Conservation (phyloP, 148 eudicot species). For the Cornus controversa region DNA sequence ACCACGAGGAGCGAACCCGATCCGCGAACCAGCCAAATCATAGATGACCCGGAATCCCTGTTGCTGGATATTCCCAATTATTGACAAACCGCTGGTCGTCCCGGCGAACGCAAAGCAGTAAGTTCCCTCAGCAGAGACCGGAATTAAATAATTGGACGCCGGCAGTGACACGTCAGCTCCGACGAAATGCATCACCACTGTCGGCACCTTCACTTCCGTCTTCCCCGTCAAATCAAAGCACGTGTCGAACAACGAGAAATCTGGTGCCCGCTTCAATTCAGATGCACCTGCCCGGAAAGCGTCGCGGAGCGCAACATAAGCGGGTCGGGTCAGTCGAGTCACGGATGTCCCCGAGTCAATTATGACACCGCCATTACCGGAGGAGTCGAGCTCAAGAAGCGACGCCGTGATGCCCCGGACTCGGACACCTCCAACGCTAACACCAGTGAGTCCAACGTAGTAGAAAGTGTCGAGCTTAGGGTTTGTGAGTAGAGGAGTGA, state of each 20-base stretch:
- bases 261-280: constrained; percentile 48
- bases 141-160: constrained; percentile 83
- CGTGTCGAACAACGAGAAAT: constrained; percentile 85
- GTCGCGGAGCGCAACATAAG: constrained; percentile 65
- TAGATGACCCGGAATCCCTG: constrained; percentile 88
- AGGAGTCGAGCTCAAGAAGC: constrained; percentile 58
- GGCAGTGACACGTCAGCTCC: constrained; percentile 80
- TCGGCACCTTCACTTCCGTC: constrained; percentile 81
- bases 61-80: constrained; percentile 94
- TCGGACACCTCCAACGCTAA: constrained; percentile 79
- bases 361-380: constrained; percentile 84
- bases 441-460: constrained; percentile 69
- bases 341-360: constrained; percentile 92
- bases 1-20: constrained; percentile 74
- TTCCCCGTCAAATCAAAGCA: constrained; percentile 81
- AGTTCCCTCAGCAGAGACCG: constrained; percentile 71
- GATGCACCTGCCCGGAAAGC: constrained; percentile 69
- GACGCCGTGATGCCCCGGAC: constrained; percentile 60
- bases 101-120: constrained; percentile 96
- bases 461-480: constrained; percentile 91
- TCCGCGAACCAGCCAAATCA: constrained; percentile 61
- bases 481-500: constrained; percentile 68
- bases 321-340: constrained; percentile 81
- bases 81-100: constrained; percentile 73
- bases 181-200: constrained; percentile 75